These are phyloP conservation scores for Fusarium solani-melongenae DNA, from an alignment of 2,329 filamentous ascomycete genomes.

Conservation along the genomic window DNA sequence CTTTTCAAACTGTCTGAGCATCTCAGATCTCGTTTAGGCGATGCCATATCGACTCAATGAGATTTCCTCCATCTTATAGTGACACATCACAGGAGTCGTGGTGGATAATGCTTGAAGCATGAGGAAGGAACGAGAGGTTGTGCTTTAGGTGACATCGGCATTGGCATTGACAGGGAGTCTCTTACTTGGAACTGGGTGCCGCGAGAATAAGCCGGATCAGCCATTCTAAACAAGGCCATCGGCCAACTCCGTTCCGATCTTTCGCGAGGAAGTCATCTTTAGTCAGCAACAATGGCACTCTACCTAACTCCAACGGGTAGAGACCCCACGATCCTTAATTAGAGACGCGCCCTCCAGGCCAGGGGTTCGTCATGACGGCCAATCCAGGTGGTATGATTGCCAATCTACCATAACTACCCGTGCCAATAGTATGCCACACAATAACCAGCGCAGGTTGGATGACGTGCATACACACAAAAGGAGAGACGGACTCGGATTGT, in stretches of 20 bases:
- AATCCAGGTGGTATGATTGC: conserved; percentile 31
- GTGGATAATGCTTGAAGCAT: background rate
- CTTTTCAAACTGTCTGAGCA: conserved; percentile 4
- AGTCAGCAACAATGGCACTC: background rate
- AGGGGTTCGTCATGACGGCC: background rate
- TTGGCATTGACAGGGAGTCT: background rate
- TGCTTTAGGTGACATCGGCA: background rate
- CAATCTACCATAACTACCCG: background rate
- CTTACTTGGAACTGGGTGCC: background rate
- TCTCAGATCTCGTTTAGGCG: conserved; percentile 7
- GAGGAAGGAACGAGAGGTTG: background rate
- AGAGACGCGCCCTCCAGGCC: background rate
- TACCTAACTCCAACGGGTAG: background rate
- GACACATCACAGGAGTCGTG: too few species aligned
- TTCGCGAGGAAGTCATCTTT: conserved; percentile 15
- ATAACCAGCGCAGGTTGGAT: background rate
- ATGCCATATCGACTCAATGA: background rate
- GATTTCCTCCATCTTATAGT: background rate
- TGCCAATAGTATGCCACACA: background rate
- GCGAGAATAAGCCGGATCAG: conserved; percentile 21
- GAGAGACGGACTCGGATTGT: background rate
- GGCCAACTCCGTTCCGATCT: conserved; percentile 19
- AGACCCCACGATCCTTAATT: background rate
- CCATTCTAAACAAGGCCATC: background rate
- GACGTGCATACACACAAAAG: background rate